Evolutionary conservation across 176 grass and related monocot species (phyloP), one percentile per base, ranked within the genome.

Genomic region (Melocanna baccifera): DNA sequence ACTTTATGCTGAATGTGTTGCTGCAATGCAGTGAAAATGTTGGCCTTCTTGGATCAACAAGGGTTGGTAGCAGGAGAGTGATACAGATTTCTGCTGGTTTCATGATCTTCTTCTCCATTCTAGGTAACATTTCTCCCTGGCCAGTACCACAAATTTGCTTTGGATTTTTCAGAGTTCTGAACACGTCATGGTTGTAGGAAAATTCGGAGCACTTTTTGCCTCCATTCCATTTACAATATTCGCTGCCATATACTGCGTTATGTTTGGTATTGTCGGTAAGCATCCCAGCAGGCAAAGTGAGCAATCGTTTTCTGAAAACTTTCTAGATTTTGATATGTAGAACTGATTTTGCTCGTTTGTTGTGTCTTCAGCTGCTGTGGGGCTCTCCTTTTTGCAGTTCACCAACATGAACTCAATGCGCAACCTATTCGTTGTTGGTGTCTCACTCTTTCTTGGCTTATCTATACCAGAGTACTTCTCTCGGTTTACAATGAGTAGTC

Each of bases 351-450:
- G 15, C 29, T 82, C 28, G 43, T 87, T 71, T 88, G 29, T 56
- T 45, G 14, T 43, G 66, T 80, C 73, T 77, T 83, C 89, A 99
- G 96, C 93, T 80, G 96, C 96, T 3, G 81, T 99, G 30, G 96
- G 96, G 61, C 91, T 99, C 28, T 99, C 96, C 72, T 86, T 96
- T 48, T 84, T 99, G 85, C 96, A 99, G 59, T 99, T 99, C 87
- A 99, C 93, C 30, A 99, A 96, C 70, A 96, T 99, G 96, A 99
- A 99, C 64, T 99, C 96, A 3, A 99, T 99, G 93, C 90, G 93
- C 13, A 99, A 92, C 74, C 91, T 99, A 29, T 99, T 96, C 73
- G 96, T 99, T 15, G 73, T 88, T 4, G 96, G 96, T 48, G 88
- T 99, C 37, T 99, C 96, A 1, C 82, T 99, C 71, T 99, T 94